phyloP scores from a whole-genome alignment of 768 basidiomycete genomes.

The Suillus alpinus region DNA sequence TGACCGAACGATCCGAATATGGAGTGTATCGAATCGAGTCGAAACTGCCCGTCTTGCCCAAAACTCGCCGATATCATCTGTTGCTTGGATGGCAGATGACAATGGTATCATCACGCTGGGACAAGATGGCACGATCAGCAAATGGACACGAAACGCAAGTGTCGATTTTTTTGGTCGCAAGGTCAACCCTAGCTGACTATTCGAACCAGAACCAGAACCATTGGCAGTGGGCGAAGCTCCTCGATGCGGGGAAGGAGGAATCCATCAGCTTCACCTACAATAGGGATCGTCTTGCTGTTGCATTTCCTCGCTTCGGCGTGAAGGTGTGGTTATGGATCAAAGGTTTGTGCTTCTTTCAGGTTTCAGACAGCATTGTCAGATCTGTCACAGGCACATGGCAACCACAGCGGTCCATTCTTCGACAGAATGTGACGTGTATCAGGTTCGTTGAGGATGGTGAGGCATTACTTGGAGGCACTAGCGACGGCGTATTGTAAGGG shows the following conservation, averaged over 20 bases:
- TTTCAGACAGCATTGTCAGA: constrained; percentile 3
- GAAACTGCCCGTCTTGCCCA: constrained; percentile 61
- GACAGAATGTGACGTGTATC: constrained; percentile 63
- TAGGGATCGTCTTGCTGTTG: constrained; percentile 60
- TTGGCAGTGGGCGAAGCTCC: constrained; percentile 57
- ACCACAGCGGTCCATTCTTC: constrained; percentile 58
- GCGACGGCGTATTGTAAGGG: constrained; percentile 64
- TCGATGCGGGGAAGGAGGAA: constrained; percentile 48
- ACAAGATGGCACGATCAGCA: constrained; percentile 54
- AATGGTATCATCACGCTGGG: constrained; percentile 55
- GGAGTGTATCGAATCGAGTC: constrained; percentile 43
- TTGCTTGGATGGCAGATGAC: constrained; percentile 61
- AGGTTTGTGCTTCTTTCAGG: constrained; percentile 34
- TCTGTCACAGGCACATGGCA: constrained; percentile 54
- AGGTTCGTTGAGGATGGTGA: constrained; percentile 62
- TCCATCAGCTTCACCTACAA: constrained; percentile 52
- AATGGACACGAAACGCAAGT: constrained; percentile 58
- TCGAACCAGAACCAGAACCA: constrained; percentile 40
- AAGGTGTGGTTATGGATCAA: constrained; percentile 63
- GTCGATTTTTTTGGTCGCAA: neutral
- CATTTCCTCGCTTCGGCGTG: constrained; percentile 56
- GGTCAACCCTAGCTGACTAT: neutral
- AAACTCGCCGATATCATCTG: constrained; percentile 44
- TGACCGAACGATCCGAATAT: constrained; percentile 63
- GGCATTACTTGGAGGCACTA: constrained; percentile 65